Evolutionary conservation across 2,329 filamentous ascomycete genomes (phyloP).

Genomic region (Neonectria coccinea): DNA sequence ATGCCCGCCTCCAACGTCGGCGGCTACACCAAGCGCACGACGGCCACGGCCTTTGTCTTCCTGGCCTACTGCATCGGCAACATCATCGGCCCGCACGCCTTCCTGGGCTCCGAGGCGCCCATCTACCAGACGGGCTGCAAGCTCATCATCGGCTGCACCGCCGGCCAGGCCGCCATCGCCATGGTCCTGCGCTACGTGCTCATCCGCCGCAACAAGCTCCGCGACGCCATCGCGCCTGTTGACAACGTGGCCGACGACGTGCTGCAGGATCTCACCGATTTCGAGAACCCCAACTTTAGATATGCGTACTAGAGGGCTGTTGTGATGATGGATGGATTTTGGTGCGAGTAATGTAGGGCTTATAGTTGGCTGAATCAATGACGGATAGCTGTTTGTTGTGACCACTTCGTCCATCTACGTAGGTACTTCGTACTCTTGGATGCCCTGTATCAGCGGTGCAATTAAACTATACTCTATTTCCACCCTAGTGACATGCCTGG

Average conservation of each 20-base stretch:
- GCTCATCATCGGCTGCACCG: slow-evolving; percentile 42
- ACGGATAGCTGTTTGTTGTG: neutral
- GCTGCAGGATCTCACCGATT: slow-evolving; percentile 45
- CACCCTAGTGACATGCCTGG: neutral
- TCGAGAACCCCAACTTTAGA: slow-evolving; percentile 46
- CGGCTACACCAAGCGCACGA: slow-evolving; percentile 62
- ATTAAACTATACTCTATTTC: neutral
- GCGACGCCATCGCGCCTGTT: slow-evolving; percentile 39
- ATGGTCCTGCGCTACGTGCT: slow-evolving; percentile 36
- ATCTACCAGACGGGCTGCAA: slow-evolving; percentile 66
- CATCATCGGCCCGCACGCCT: slow-evolving; percentile 51
- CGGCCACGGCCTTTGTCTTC: slow-evolving; percentile 61
- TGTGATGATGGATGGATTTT: too few species aligned
- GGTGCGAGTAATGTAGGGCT: neutral
- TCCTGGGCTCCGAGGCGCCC: slow-evolving; percentile 59
- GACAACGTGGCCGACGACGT: slow-evolving; percentile 34
- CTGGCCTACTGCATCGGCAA: slow-evolving; percentile 55
- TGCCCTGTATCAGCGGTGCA: neutral
- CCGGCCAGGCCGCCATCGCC: slow-evolving; percentile 37
- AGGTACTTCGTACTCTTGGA: neutral
- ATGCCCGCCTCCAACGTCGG: slow-evolving; percentile 63
- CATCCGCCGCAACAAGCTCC: slow-evolving; percentile 42
- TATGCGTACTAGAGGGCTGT: slow-evolving; percentile 40
- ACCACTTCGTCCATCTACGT: neutral
- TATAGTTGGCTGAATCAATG: neutral